A percentile compares a stretch with the other conserved stretches of the same genome.
These are phyloP conservation scores for Aspergillus uvarum DNA, from an alignment of 2,329 filamentous ascomycete species.

Conservation along the genomic window DNA sequence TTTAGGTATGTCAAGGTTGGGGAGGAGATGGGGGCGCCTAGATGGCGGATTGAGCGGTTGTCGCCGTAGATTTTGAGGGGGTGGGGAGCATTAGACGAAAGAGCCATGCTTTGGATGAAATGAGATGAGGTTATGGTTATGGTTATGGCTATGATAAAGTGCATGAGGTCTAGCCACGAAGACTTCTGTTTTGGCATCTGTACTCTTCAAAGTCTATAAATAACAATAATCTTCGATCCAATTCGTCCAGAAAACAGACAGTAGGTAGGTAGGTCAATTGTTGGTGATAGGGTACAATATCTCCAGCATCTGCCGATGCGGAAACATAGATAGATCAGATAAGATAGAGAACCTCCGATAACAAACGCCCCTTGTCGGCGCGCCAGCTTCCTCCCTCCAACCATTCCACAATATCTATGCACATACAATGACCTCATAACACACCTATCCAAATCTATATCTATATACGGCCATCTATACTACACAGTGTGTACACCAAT, in stretches of 20 bases:
- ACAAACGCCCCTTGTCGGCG: background rate
- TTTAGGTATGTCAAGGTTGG: constrained; percentile 78
- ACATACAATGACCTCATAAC: background rate
- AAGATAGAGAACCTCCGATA: constrained; percentile 2
- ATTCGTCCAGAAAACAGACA: no score
- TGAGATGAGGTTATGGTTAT: no score
- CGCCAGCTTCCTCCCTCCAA: background rate
- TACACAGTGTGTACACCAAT: no score
- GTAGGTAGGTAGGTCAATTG: no score
- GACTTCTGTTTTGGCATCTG: no score
- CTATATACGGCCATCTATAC: no score
- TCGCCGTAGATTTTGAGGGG: constrained; percentile 32
- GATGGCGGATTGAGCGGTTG: constrained; percentile 42
- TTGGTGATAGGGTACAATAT: no score
- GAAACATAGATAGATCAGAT: background rate
- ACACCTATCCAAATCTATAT: background rate
- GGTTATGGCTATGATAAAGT: no score
- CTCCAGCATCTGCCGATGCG: no score
- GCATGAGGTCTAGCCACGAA: no score
- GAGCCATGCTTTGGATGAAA: background rate
- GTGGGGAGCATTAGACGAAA: background rate
- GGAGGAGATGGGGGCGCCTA: constrained; percentile 51
- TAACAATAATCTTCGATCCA: no score
- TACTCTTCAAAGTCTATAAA: no score
- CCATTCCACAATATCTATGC: background rate